phyloP scores from a whole-genome alignment of 129 eudicot species.

The Silybum marianum region DNA sequence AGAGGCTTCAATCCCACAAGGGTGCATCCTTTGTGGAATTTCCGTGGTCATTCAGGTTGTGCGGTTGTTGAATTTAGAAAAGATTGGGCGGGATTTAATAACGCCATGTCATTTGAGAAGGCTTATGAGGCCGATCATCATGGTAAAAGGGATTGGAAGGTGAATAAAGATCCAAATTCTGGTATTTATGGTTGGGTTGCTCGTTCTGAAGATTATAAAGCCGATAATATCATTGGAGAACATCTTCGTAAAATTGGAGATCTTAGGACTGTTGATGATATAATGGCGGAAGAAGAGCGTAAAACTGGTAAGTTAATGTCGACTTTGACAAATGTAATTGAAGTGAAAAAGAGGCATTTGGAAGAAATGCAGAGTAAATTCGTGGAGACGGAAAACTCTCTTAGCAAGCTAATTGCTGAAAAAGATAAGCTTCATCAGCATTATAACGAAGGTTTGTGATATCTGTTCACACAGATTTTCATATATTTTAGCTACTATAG shows the following conservation, averaged over 20 bases:
- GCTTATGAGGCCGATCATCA: conserved; percentile 70
- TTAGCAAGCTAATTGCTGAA: conserved; percentile 53
- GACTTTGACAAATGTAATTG: conserved; percentile 57
- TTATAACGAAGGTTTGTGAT: conserved; percentile 62
- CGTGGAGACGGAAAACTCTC: conserved; percentile 57
- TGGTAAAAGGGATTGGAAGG: conserved; percentile 73
- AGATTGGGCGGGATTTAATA: conserved; percentile 76
- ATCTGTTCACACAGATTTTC: neutral
- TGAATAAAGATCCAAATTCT: conserved; percentile 33
- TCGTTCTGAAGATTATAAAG: conserved; percentile 77
- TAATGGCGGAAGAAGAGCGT: conserved; percentile 67
- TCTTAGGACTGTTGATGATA: conserved; percentile 60
- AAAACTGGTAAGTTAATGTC: conserved; percentile 50
- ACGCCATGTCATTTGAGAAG: conserved; percentile 92
- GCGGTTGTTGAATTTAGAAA: conserved; percentile 68
- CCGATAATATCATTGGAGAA: conserved; percentile 56
- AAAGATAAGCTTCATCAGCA: conserved; percentile 78
- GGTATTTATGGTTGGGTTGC: conserved; percentile 94
- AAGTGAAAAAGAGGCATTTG: conserved; percentile 54
- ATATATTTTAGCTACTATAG: neutral
- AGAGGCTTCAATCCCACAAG: conserved; percentile 78
- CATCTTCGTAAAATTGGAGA: conserved; percentile 79
- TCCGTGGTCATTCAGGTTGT: conserved; percentile 72
- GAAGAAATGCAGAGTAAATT: conserved; percentile 62
- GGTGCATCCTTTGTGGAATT: conserved; percentile 83